A percentile compares a stretch with the other conserved stretches of the same genome.
phyloP scores from a whole-genome alignment of 805 yeast genomes.

The Phaffomyces opuntiae region DNA sequence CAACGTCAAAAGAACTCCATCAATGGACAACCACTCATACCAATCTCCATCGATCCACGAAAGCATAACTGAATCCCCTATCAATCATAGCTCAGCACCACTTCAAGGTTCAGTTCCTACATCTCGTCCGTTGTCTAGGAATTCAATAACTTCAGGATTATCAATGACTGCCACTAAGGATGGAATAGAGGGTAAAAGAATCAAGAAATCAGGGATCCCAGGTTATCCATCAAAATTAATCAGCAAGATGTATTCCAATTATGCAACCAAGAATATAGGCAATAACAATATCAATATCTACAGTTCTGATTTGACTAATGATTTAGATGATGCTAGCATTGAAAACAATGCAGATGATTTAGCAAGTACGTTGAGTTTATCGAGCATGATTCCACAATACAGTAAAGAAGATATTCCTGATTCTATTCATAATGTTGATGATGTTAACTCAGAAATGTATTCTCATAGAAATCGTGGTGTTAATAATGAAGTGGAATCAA shows the following conservation, averaged over 20 bases:
- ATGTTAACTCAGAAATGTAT: background rate
- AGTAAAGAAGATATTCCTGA: constrained; percentile 7
- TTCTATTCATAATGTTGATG: background rate
- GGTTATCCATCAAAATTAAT: constrained; percentile 31
- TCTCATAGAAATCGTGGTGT: background rate
- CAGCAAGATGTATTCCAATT: constrained; percentile 27
- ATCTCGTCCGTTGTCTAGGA: constrained; percentile 55
- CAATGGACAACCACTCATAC: background rate
- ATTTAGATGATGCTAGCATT: background rate
- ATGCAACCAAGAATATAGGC: constrained; percentile 4
- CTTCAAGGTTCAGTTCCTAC: constrained; percentile 9
- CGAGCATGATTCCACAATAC: constrained; percentile 24
- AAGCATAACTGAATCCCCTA: background rate
- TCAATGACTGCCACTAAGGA: constrained; percentile 72
- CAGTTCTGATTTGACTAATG: background rate
- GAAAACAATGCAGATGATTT: constrained; percentile 11
- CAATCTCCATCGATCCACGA: background rate
- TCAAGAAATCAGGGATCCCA: constrained; percentile 38
- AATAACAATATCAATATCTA: background rate
- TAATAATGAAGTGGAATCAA: constrained; percentile 1
- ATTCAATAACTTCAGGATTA: constrained; percentile 58
- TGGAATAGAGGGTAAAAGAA: constrained; percentile 59
- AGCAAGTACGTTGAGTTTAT: constrained; percentile 19
- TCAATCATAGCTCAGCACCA: background rate
- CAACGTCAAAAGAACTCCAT: too few species aligned